These are phyloP conservation scores for Leishmania tropica DNA, from an alignment of 208 protist genomes.

Conservation along the genomic window DNA sequence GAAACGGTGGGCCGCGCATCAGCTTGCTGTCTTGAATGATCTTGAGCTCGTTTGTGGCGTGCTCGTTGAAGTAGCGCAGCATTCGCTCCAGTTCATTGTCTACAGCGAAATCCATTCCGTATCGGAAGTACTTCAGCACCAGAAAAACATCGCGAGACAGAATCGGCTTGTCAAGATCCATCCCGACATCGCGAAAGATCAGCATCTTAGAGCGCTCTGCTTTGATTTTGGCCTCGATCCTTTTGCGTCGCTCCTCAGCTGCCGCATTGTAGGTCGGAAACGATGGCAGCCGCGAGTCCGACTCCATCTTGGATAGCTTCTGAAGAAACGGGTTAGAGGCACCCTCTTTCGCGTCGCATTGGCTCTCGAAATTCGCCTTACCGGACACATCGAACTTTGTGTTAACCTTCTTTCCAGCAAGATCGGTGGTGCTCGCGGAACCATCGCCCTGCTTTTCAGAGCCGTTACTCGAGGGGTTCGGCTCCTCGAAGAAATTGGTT, in stretches of 20 bases:
- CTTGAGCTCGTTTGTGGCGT: constrained; percentile 87
- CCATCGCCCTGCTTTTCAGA: not conserved
- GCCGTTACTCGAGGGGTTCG: not conserved
- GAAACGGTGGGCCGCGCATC: constrained; percentile 76
- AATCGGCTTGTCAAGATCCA: constrained; percentile 90
- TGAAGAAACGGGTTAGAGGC: constrained; percentile 55
- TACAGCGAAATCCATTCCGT: constrained; percentile 85
- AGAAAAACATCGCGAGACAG: constrained; percentile 88
- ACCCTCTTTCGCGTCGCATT: not conserved
- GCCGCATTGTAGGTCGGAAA: constrained; percentile 62
- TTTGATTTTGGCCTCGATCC: constrained; percentile 66
- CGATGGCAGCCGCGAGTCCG: constrained; percentile 36
- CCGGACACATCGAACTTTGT: not conserved
- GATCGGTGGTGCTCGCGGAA: not conserved
- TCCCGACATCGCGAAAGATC: constrained; percentile 87
- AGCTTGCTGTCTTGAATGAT: constrained; percentile 90
- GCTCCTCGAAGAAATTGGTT: constrained; percentile 37
- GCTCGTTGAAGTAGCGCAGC: constrained; percentile 91
- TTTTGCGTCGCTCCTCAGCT: constrained; percentile 37
- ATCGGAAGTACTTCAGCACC: constrained; percentile 87
- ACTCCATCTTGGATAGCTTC: constrained; percentile 68
- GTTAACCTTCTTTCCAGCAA: not conserved
- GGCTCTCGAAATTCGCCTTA: not conserved
- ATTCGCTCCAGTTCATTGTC: constrained; percentile 90
- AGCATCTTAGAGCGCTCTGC: constrained; percentile 76